Evolutionary conservation across 1,139 yeast genomes (phyloP).

Genomic region (Saccharomycopsis phalli): DNA sequence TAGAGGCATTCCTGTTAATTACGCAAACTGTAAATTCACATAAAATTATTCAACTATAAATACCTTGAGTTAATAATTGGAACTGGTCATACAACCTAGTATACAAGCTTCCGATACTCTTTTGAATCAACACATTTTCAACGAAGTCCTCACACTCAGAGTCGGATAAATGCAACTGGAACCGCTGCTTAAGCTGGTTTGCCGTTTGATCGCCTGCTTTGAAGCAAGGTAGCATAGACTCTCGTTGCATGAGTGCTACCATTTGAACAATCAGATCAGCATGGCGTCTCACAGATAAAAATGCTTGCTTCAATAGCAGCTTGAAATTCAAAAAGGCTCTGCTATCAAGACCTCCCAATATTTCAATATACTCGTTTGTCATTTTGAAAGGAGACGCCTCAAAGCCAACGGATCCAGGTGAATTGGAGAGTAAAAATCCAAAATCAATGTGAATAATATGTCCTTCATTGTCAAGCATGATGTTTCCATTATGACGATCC

Average conservation of each 20-base stretch:
- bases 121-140: slow-evolving; percentile 62
- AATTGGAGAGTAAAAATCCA: slow-evolving; percentile 83
- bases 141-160: slow-evolving; percentile 70
- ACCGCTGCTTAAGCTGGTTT: slow-evolving; percentile 64
- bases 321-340: slow-evolving; percentile 51
- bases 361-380: slow-evolving; percentile 77
- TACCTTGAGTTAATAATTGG: slow-evolving; percentile 90
- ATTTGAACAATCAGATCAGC: slow-evolving; percentile 66
- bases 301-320: slow-evolving; percentile 57
- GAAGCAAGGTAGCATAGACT: slow-evolving; percentile 84
- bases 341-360: slow-evolving; percentile 71
- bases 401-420: slow-evolving; percentile 94
- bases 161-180: slow-evolving; percentile 68
- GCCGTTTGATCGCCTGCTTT: slow-evolving; percentile 80
- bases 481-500: slow-evolving; percentile 95
- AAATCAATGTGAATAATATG: slow-evolving; percentile 94
- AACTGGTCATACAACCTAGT: slow-evolving; percentile 91
- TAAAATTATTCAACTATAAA: slow-evolving; percentile 42
- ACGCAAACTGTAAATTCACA: not conserved
- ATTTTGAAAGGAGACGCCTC: slow-evolving; percentile 96
- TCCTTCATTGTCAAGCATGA: slow-evolving; percentile 88
- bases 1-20: not conserved
- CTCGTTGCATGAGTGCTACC: slow-evolving; percentile 91
- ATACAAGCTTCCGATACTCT: slow-evolving; percentile 80
- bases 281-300: slow-evolving; percentile 59